Percentiles rank a stretch among this genome's conserved stretches.
Evolutionary conservation across 352 stramenopile genomes (phyloP).

Genomic region (Globisporangium emineosum): DNA sequence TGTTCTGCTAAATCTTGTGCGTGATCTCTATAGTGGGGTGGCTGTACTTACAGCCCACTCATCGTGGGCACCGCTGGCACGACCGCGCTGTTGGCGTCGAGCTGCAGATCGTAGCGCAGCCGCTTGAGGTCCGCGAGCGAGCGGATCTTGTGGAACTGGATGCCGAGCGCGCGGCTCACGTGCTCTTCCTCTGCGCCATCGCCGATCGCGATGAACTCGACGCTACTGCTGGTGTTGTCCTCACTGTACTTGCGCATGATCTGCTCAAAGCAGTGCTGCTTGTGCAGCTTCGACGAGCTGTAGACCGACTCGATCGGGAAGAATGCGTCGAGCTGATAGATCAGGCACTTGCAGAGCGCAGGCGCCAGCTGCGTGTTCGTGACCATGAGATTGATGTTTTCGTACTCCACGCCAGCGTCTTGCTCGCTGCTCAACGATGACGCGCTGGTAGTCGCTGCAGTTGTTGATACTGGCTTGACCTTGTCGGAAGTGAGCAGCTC

Average conservation of each 20-base stretch:
- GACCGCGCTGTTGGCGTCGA: constrained; percentile 22
- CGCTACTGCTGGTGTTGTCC: constrained; percentile 2
- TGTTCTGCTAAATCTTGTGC: too few species aligned
- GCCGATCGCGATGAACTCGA: constrained; percentile 75
- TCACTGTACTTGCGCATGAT: constrained; percentile 57
- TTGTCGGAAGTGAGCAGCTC: constrained; percentile 34
- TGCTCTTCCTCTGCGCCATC: constrained; percentile 79
- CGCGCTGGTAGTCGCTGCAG: neutral
- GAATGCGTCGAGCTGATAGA: constrained; percentile 73
- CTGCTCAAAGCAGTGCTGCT: constrained; percentile 72
- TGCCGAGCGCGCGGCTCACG: constrained; percentile 58
- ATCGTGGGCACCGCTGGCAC: neutral
- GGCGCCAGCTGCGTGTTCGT: constrained; percentile 82
- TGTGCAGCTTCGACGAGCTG: constrained; percentile 76
- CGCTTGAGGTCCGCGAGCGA: constrained; percentile 60
- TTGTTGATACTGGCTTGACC: neutral
- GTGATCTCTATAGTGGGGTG: neutral
- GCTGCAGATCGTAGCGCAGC: constrained; percentile 57
- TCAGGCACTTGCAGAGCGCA: constrained; percentile 80
- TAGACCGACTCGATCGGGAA: constrained; percentile 79
- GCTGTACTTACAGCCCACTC: neutral
- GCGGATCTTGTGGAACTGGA: constrained; percentile 74
- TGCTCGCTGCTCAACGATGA: neutral
- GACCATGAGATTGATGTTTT: constrained; percentile 75
- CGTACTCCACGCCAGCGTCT: constrained; percentile 29